Conservation (phyloP, 768 basidiomycete species). For the Trametes elegans region DNA sequence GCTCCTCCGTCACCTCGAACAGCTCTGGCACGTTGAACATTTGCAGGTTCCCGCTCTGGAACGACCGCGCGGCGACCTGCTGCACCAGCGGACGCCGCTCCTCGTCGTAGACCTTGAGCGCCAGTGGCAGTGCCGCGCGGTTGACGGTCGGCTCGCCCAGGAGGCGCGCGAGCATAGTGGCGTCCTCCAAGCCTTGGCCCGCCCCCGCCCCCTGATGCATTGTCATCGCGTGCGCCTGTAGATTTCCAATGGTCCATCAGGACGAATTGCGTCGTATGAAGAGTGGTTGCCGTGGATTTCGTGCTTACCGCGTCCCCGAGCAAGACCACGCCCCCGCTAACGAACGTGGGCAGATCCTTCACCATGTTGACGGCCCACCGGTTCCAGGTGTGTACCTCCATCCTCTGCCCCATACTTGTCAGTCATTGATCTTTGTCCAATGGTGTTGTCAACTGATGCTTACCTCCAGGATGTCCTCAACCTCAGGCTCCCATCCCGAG, state of each 20-base stretch:
- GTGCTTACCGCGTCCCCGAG: constrained; percentile 34
- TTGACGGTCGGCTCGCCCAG: constrained; percentile 27
- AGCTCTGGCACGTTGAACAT: constrained; percentile 18
- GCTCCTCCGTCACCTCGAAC: neutral
- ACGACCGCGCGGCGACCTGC: constrained; percentile 12
- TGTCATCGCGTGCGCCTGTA: constrained; percentile 14
- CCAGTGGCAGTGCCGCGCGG: constrained; percentile 24
- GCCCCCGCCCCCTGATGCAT: constrained; percentile 10
- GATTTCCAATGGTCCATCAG: neutral
- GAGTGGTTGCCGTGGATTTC: constrained; percentile 22
- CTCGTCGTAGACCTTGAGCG: constrained; percentile 33
- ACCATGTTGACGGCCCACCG: constrained; percentile 27
- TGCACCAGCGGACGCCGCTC: constrained; percentile 33
- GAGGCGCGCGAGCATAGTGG: constrained; percentile 30
- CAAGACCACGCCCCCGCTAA: constrained; percentile 25
- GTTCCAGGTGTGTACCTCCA: neutral
- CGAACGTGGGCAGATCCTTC: constrained; percentile 24
- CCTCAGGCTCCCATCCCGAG: constrained; percentile 24
- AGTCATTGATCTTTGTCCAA: neutral
- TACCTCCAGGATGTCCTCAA: constrained; percentile 23
- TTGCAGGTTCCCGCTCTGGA: constrained; percentile 24
- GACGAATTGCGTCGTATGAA: neutral
- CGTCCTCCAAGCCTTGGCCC: constrained; percentile 26
- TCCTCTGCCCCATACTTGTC: neutral
- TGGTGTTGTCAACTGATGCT: neutral